A percentile compares a stretch with the other conserved stretches of the same genome.
phyloP scores from a whole-genome alignment of 768 basidiomycete species.

The Boletus bicolor region DNA sequence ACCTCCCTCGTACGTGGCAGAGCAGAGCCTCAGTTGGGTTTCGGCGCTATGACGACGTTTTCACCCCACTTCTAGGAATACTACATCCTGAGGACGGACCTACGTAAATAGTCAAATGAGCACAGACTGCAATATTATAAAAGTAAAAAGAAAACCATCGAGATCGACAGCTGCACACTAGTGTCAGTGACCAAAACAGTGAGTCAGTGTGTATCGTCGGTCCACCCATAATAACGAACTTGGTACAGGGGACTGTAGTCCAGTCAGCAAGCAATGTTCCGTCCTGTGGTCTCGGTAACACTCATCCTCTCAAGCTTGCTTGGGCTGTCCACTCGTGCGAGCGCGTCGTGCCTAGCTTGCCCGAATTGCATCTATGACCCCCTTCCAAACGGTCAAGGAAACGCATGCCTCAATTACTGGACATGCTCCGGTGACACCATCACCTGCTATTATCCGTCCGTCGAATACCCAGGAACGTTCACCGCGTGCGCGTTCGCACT shows the following conservation, averaged over 20 bases:
- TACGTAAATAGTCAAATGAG: background rate
- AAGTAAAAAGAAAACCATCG: background rate
- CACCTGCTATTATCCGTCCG: slow-evolving; percentile 11
- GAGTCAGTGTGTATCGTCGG: background rate
- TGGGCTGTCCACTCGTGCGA: background rate
- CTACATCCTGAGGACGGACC: background rate
- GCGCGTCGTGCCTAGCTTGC: slow-evolving; percentile 1
- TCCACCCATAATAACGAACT: background rate
- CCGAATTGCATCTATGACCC: slow-evolving; percentile 1
- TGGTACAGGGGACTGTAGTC: background rate
- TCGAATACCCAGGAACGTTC: slow-evolving; percentile 11
- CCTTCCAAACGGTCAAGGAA: background rate
- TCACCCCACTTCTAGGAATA: background rate
- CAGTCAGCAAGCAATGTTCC: background rate
- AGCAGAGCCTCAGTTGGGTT: background rate
- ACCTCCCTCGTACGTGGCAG: background rate
- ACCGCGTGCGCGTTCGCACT: slow-evolving; percentile 1
- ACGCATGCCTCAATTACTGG: slow-evolving; percentile 9
- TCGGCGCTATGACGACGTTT: background rate
- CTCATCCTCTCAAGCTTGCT: background rate
- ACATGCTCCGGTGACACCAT: slow-evolving; percentile 5
- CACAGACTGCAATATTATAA: background rate
- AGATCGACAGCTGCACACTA: background rate
- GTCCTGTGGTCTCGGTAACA: background rate
- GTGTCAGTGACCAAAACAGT: background rate